phyloP scores from a whole-genome alignment of 345 rosid genomes.

The Citrus inodora region DNA sequence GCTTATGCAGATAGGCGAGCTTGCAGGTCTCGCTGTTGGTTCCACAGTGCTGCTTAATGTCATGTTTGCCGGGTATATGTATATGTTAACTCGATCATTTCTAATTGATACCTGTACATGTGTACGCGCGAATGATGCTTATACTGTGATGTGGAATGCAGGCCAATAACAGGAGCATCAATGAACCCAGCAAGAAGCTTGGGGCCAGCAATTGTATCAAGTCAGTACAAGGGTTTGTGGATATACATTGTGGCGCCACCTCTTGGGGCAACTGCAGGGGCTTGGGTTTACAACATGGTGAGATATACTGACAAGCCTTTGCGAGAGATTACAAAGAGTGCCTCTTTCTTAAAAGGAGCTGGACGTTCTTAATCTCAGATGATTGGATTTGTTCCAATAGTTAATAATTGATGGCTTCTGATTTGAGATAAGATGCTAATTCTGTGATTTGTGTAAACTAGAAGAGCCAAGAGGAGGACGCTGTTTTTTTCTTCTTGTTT shows the following conservation, averaged over 20 bases:
- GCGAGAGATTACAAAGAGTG: slow-evolving; percentile 55
- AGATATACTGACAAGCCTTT: slow-evolving; percentile 80
- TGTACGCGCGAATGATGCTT: background rate
- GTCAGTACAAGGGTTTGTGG: slow-evolving; percentile 62
- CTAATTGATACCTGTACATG: background rate
- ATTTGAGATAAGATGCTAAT: background rate
- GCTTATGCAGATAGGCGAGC: slow-evolving; percentile 74
- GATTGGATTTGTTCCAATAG: background rate
- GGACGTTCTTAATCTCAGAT: background rate
- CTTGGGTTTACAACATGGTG: slow-evolving; percentile 68
- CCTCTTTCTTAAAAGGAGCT: slow-evolving; percentile 40
- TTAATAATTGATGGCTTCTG: background rate
- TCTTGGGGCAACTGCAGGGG: slow-evolving; percentile 74
- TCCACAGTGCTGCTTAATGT: slow-evolving; percentile 84
- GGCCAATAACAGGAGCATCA: slow-evolving; percentile 82
- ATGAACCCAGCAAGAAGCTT: slow-evolving; percentile 89
- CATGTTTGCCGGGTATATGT: slow-evolving; percentile 67
- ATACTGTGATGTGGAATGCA: slow-evolving; percentile 3
- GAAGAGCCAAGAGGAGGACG: background rate
- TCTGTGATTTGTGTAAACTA: background rate
- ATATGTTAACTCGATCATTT: background rate
- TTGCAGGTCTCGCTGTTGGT: slow-evolving; percentile 92
- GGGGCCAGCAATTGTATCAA: slow-evolving; percentile 79
- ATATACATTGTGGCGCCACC: slow-evolving; percentile 55
- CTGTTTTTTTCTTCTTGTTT: background rate